Evolutionary conservation across 2,329 filamentous ascomycete genomes (phyloP).

Genomic region (Macrophomina phaseolina): DNA sequence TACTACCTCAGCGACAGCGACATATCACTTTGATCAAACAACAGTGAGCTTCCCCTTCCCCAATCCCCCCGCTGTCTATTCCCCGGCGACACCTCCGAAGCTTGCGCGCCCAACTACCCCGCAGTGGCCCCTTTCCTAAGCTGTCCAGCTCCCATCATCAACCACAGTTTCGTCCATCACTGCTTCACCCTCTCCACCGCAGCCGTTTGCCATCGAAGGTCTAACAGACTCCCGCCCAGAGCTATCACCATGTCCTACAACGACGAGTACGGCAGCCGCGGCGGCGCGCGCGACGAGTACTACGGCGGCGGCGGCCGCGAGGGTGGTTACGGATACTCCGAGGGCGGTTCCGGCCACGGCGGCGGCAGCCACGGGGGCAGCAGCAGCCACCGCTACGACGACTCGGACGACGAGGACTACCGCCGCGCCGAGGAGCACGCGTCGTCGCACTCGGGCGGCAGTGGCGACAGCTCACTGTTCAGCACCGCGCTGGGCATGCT

Average conservation of each 20-base stretch:
- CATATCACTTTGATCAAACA: background rate
- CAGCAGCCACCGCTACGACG: slow-evolving; percentile 42
- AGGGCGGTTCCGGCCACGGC: too few relatives aligned
- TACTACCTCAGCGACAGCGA: too few relatives aligned
- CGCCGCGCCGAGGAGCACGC: slow-evolving; percentile 62
- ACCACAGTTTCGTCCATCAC: background rate
- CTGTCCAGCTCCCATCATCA: background rate
- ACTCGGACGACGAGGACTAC: slow-evolving; percentile 57
- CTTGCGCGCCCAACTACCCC: slow-evolving; percentile 11
- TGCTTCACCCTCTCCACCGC: background rate
- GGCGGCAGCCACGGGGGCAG: slow-evolving; percentile 40
- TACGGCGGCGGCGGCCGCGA: slow-evolving; percentile 50
- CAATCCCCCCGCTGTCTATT: background rate
- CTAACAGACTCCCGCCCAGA: background rate
- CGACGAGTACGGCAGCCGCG: slow-evolving; percentile 34
- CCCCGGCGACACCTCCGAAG: background rate
- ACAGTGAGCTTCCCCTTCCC: background rate
- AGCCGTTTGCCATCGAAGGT: background rate
- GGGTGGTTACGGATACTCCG: slow-evolving; percentile 36
- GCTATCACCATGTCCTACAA: slow-evolving; percentile 39
- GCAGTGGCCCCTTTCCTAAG: background rate
- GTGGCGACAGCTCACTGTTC: slow-evolving; percentile 61
- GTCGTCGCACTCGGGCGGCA: slow-evolving; percentile 57
- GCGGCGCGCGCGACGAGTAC: slow-evolving; percentile 36
- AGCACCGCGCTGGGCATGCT: slow-evolving; percentile 62